Base-by-base conservation (phyloP, 2,329 filamentous ascomycete genomes). In the Exophiala phaeomuriformis region DNA sequence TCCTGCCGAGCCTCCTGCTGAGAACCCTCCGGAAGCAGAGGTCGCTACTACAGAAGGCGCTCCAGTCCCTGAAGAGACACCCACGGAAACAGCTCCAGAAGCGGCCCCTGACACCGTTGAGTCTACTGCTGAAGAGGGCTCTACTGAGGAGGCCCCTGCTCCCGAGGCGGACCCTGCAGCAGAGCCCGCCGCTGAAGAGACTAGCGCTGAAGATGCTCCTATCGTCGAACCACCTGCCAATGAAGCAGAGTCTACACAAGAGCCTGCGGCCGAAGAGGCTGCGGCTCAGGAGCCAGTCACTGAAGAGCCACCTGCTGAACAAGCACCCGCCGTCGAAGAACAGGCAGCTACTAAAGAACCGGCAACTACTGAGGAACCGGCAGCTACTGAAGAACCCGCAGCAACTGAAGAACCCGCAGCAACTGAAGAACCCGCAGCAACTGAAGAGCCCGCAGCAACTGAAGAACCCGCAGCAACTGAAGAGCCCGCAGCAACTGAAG, bases 211-310 rank as follows among this genome's bases (percentile, higher is more conserved):
- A 46, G 56, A 55, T 10, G 8, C 41, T n/a, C 10, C 47, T 29
- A 37, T 45, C 40, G 54, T 19, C 19, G 19, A 19, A 19, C 19
- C 19, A 19, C 19, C 19, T 19, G 19, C 19, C 19, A 19, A 19
- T 19, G 19, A 19, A 19, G 19, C 19, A 19, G 19, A 19, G 19
- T 19, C 19, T 19, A 19, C 19, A 19, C 19, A 59, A 49, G 44
- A 44, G 6, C 32, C 52, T 5, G n/a, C 52, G 35, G 41, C 53
- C 30, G 49, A 55, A 19, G 50, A 43, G 37, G 50, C 30, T 41
- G 29, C 32, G 36, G 29, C 47, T 47, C 49, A 58, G 52, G 49
- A 40, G 54, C 54, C 49, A 50, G 62, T 53, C 61, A 52, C 46
- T 55, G 68, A 49, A 54, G 45, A 47, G 4, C 49, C 41, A 37